Evolutionary conservation across 345 rosid genomes (phyloP), one percentile per base, ranked within the genome.

Genomic region (Crucihimalaya himalaica): DNA sequence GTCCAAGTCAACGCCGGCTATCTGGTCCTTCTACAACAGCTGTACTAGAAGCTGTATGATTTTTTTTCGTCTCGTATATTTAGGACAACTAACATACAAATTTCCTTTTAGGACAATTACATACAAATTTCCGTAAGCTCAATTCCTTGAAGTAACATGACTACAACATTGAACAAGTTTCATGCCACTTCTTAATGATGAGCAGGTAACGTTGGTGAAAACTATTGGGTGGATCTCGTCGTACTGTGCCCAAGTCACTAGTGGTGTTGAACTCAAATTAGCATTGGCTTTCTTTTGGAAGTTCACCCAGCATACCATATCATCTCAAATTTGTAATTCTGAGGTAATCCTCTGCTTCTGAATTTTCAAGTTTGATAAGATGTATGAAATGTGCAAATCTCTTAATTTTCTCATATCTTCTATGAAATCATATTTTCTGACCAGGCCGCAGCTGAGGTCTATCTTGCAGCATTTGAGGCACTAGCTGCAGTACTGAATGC

Each of bases 1-100:
- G 98, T 25, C 98, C 91, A 61, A 94, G 97, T 89, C 98, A 91
- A 80, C 94, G 97, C 8, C 87, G 98, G 55, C 77, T 94, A 77
- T 83, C 95, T 20, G 71, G 81, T 70, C 81, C 85, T 46, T 80
- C 83, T 62, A 83, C 95, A 50, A 81, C 94, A 70, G 74, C 83
- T 70, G 94, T 88, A 57, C 79, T 93, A 75, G 87, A 86, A 86
- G 91, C 97, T 77, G 98, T 91, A 91, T 78, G 79, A 32, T 75
- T 65, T 66, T 46, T 66, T 80, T 15, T 29, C 40, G 45, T 81
- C 45, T 34, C 31, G 51, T 48, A 18, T 28, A 6, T 18, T n/a
- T 14, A 18, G 66, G 12, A 62, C 4, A 39, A 15, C 34, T 45
- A 37, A 45, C 51, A 5, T 61, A 61, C 51, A 40, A 42, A 19